Conservation (phyloP, 2,329 filamentous ascomycete species). For the Lasiodiplodia sp. region DNA sequence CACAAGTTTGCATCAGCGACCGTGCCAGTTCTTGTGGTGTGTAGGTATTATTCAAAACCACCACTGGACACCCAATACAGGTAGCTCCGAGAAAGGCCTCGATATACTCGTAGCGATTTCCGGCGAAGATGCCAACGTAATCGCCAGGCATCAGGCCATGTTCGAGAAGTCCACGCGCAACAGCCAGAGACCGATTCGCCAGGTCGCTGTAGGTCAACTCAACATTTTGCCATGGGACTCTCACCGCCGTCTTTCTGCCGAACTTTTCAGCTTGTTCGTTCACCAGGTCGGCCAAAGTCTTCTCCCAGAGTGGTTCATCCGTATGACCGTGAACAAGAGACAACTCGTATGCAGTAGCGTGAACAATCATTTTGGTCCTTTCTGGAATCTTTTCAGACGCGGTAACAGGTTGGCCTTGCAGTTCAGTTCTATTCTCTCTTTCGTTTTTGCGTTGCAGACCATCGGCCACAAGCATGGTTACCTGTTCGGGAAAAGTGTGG, state of each 20-base stretch:
- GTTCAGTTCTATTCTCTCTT: too few relatives aligned
- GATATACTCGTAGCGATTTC: neutral
- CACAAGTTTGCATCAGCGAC: neutral
- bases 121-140: neutral
- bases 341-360: neutral
- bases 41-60: conserved; percentile 8
- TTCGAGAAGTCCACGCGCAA: neutral
- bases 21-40: neutral
- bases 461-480: neutral
- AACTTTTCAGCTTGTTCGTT: neutral
- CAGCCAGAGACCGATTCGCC: neutral
- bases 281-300: neutral
- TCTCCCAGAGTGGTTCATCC: neutral
- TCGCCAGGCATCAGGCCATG: neutral
- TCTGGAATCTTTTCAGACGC: too few relatives aligned
- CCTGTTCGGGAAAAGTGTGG: neutral
- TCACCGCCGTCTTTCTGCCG: neutral
- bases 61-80: neutral
- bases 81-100: neutral
- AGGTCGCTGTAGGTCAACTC: neutral
- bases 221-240: neutral
- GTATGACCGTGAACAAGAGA: neutral
- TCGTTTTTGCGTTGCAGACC: too few relatives aligned
- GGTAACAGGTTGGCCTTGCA: too few relatives aligned
- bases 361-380: neutral